A percentile compares a stretch with the other conserved stretches of the same genome.
phyloP scores from a whole-genome alignment of 257 asterid genomes.

The Agastache rugosa region DNA sequence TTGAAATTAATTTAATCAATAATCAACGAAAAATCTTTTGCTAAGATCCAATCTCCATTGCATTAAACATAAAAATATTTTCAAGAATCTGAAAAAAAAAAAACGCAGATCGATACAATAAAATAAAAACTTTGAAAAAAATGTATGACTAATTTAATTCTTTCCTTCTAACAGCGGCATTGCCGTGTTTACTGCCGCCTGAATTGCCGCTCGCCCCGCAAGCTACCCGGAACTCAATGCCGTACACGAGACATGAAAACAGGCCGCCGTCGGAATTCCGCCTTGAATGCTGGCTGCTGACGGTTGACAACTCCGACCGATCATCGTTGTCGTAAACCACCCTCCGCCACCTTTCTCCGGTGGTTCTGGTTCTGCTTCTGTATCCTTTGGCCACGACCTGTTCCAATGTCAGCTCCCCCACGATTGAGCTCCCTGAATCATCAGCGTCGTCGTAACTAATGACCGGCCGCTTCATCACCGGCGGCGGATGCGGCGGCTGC shows the following conservation, averaged over 20 bases:
- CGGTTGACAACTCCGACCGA: conserved; percentile 38
- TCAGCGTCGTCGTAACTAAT: neutral
- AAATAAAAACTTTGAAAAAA: conserved; percentile 31
- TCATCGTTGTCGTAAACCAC: conserved; percentile 32
- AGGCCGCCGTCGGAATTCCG: conserved; percentile 52
- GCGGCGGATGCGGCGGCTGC: conserved; percentile 25
- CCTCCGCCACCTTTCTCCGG: conserved; percentile 41
- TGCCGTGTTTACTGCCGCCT: conserved; percentile 29
- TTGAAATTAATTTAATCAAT: conserved; percentile 2
- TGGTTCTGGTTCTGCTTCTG: conserved; percentile 30
- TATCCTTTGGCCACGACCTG: conserved; percentile 70
- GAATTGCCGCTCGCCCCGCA: conserved; percentile 55
- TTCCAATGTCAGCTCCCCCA: conserved; percentile 65
- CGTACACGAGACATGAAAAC: conserved; percentile 61
- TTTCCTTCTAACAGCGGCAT: conserved; percentile 42
- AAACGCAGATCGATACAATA: neutral
- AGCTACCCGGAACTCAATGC: conserved; percentile 70
- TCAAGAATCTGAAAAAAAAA: neutral
- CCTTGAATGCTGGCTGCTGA: conserved; percentile 35
- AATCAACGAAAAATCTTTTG: neutral
- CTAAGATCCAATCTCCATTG: neutral
- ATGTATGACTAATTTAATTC: conserved; percentile 37
- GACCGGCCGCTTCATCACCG: neutral
- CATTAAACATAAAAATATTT: neutral
- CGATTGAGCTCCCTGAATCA: conserved; percentile 51